Percentiles rank a stretch among this genome's conserved stretches.
Evolutionary conservation across 2,329 filamentous ascomycete genomes (phyloP).

Genomic region (Phyllosticta citrichinensis): DNA sequence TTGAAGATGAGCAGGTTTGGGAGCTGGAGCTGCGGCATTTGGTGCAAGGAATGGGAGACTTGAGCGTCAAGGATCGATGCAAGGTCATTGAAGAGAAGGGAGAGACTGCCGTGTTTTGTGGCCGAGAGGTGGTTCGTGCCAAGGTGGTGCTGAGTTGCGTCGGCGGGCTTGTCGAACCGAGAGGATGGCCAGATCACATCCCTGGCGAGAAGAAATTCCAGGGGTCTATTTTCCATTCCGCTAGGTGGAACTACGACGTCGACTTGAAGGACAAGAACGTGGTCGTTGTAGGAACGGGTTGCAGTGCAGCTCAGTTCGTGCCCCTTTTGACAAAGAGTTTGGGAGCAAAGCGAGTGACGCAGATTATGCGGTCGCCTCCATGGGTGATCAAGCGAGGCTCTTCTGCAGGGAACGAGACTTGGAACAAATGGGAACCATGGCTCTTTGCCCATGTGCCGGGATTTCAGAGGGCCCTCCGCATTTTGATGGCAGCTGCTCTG

Average conservation of each 20-base stretch:
- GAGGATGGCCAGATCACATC: conserved; percentile 39
- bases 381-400: conserved; percentile 41
- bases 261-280: conserved; percentile 47
- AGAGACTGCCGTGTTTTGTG: conserved; percentile 36
- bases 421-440: conserved; percentile 37
- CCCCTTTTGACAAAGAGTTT: conserved; percentile 39
- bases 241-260: conserved; percentile 44
- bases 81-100: conserved; percentile 36
- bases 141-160: conserved; percentile 47
- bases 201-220: conserved; percentile 44
- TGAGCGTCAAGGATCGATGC: conserved; percentile 38
- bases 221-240: conserved; percentile 48
- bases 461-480: conserved; percentile 37
- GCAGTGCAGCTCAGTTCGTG: conserved; percentile 48
- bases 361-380: conserved; percentile 48
- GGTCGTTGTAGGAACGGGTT: conserved; percentile 48
- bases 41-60: conserved; percentile 43
- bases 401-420: conserved; percentile 32
- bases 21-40: conserved; percentile 43
- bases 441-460: conserved; percentile 43
- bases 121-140: conserved; percentile 42
- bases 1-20: conserved; percentile 46
- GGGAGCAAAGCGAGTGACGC: conserved; percentile 47
- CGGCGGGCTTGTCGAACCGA: conserved; percentile 47
- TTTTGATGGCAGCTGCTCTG: conserved; percentile 33